Base-by-base conservation (phyloP, 2,329 filamentous ascomycete genomes). In the Thyridium curvatum region DNA sequence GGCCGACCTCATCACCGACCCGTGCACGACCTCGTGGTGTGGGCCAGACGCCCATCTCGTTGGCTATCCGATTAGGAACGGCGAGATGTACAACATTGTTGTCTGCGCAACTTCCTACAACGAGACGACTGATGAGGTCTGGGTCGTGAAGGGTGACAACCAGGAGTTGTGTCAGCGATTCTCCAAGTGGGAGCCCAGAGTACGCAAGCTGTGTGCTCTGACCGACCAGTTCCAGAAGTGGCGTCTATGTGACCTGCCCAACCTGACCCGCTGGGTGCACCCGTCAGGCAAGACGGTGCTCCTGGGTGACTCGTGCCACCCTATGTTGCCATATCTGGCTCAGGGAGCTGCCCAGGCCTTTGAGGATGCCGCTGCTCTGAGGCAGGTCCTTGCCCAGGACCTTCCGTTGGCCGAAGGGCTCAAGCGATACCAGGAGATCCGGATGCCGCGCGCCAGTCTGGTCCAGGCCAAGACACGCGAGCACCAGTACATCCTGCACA, bases 251-350 rank as follows among this genome's bases (percentile, higher is more conserved):
- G 67, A 69, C 41, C 57, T 67, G 12, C 52, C 53, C 7, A 52
- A 59, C 18, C 53, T 72, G 30, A 46, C 55, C 2, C 49, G 53
- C 8, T 72, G 66, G 68, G 55, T 60, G 0, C 60, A 66, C 44
- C 52, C 57, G 0, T 50, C 47, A 2, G 64, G 64, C n/a, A 62
- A 58, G 26, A 62, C 58, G 12, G 56, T 56, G 15, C 51, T 71
- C 21, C 51, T 69, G 3, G 68, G 67, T 3, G 68, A 71, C 40
- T 52, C 59, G 12, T 65, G 60, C 40, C 67, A 72, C 47, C 65
- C 67, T 0, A 71, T 69, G 52, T 58, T 72, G 4, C 69, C 69
- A 0, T 71, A 72, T 42, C 55, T 71, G 17, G 68, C 68, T 0
- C 65, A 69, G 42, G 68, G 69, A 4, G 66, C 66, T 2, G 64